Evolutionary conservation across 768 basidiomycete species (phyloP), one percentile per base, ranked within the genome.

Genomic region (Lactarius tabidus): DNA sequence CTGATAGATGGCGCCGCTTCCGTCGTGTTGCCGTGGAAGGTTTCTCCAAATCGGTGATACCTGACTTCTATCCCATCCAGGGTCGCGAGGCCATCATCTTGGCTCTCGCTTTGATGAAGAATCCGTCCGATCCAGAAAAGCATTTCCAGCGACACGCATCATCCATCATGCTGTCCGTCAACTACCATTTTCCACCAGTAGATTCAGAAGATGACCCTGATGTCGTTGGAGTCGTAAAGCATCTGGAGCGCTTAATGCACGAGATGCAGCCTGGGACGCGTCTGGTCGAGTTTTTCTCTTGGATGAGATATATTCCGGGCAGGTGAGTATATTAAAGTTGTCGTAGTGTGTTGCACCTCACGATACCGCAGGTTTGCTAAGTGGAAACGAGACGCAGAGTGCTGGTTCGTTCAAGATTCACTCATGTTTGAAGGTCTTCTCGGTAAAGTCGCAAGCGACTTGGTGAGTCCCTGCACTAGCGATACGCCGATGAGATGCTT

Each of bases 61-160:
- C 56, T 45, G 59, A 69, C 14, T 75, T 75, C 65, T 60, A 68
- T 18, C 67, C 69, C 17, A 69, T 75, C 35, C 72, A 76, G 48
- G 72, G 74, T 43, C 57, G 64, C 35, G 75, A 79, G 69, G 74
- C 74, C 3, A 70, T 64, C 14, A 60, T 70, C 23, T 26, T 26
- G 14, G n/a, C 26, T 2, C 26, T 51, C 14, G 75, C 73, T 18
- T 36, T 80, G 5, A 60, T 75, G 18, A 59, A 64, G 15, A 60
- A 70, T n/a, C 75, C 76, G 0, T 67, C 69, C 0, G 57, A 67
- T 12, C 62, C 74, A 5, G 54, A 67, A 4, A 60, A 71, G 6
- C 74, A 75, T 61, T 63, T 79, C 26, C 29, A 33, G 9, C 53
- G 53, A 10, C 52, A 64, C 45, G 65, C 69, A 54, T 33, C 60